Base-by-base conservation (phyloP, 768 basidiomycete genomes). In the Vararia minispora region DNA sequence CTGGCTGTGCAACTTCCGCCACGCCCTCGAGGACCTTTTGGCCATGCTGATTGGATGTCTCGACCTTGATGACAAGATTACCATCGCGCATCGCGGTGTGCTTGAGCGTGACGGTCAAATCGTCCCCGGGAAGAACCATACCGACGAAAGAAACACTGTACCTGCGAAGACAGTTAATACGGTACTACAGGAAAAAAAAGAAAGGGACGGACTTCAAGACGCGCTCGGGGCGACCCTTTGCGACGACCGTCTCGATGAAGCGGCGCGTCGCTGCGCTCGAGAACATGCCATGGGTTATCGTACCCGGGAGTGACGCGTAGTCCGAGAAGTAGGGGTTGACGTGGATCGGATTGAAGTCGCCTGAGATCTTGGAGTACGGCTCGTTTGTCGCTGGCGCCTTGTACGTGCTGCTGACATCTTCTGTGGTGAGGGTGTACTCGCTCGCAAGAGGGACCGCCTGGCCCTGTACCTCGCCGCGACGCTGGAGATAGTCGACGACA, bases 321-420 rank as follows among this genome's bases (percentile, higher is more conserved):
- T 90, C 82, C 17, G 95, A 77, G 66, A 99, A 97, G 69, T 98
- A 98, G 0, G 95, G 94, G 61, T 99, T 97, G 58, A 95, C 69
- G 58, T 99, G 95, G 50, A 99, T 99, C 21, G 95, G 95, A 59
- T 99, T 98, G 70, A 89, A 98, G 61, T 99, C 94, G 31, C 94
- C 92, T 0, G 95, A 99, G 33, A 92, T 74, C 58, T 79, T 77
- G 4, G 92, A 97, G 63, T 98, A 99, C 2, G 90, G 84, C 60
- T 94, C 87, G 54, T 99, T 99, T 33, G 87, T 88, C 31, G 85
- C 64, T 18, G 94, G 94, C 3, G 94, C 73, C 32, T 66, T 76
- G 68, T 90, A 94, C 6, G 68, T 58, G 8, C 80, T 78, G 13
- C 71, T 65, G 18, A 69, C 65, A 3, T 72, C 62, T n/a, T 66